Evolutionary conservation across 2,329 filamentous ascomycete genomes (phyloP), one percentile per base, ranked within the genome.

Genomic region (Paecilomyces dactylethromorphus): DNA sequence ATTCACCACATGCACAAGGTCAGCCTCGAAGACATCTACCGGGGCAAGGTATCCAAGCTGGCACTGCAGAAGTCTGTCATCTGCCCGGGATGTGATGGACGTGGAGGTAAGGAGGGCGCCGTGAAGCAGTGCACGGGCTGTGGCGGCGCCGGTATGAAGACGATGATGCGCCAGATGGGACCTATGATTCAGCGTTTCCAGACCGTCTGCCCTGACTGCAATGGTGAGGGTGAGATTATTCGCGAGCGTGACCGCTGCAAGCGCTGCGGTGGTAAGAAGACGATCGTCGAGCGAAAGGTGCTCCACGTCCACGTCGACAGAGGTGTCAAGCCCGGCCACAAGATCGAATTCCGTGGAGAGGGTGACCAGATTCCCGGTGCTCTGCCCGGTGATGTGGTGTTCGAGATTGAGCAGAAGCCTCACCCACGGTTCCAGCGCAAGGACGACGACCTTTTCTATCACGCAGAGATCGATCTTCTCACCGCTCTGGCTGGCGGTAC

Each of bases 181-280:
- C 94, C 94, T 60, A 99, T 99, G 94, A 97, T 99, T 68, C 95
- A 99, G 81, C 91, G 94, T 59, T 99, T 99, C 87, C 94, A 99
- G 83, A 97, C 93, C 31, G 92, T 97, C 69, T 99, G 94, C 84
- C 90, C 92, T 29, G 95, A 99, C 79, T 99, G 94, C 76, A 93
- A 94, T 68, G 95, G 95, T 63, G 94, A 99, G 78, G 93, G 94
- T 61, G 94, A 99, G 81, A 92, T 89, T 65, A 93, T 99, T 76
- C 91, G 91, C 73, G 93, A 97, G 66, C 95, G 95, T 82, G 94
- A 99, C 76, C 89, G 91, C 71, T 99, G 94, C 89, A 97, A 97
- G 87, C 84, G 86, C 73, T 99, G 94, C 81, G 86, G 84, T 69
- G 94, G 92, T 74, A 99, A 97, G 87, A 99, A 99, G 87, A 99